phyloP scores from a whole-genome alignment of 768 basidiomycete genomes.

The Suillus plorans region DNA sequence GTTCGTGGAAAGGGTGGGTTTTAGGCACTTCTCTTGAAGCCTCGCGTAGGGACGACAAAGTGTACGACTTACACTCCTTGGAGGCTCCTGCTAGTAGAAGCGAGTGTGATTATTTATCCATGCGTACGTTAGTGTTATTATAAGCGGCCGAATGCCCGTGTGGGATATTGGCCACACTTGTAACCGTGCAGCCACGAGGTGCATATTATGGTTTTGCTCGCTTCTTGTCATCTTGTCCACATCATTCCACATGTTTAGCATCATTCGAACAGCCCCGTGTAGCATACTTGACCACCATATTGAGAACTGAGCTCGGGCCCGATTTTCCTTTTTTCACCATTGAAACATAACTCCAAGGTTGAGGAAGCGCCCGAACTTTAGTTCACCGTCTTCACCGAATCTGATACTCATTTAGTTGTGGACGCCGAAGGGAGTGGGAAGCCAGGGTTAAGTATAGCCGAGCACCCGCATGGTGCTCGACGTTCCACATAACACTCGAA shows the following conservation, averaged over 20 bases:
- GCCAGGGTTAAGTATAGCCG: constrained; percentile 33
- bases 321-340: neutral
- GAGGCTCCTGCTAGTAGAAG: too few species aligned
- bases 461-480: constrained; percentile 27
- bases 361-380: neutral
- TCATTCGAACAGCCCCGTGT: neutral
- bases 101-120: neutral
- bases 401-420: constrained; percentile 1
- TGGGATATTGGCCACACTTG: neutral
- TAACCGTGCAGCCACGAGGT: neutral
- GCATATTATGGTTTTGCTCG: neutral
- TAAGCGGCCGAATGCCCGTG: neutral
- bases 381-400: neutral
- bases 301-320: neutral
- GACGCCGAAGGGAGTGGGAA: constrained; percentile 32
- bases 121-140: neutral
- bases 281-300: neutral
- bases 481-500: constrained; percentile 10
- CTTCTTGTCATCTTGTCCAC: neutral
- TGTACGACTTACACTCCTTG: too few species aligned
- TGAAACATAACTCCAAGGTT: neutral
- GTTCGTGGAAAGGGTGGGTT: constrained; percentile 43
- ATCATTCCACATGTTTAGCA: neutral
- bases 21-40: too few species aligned
- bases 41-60: too few species aligned